Evolutionary conservation across 1,139 yeast genomes (phyloP), one percentile per base, ranked within the genome.

Genomic region (Wickerhamomyces sp.): DNA sequence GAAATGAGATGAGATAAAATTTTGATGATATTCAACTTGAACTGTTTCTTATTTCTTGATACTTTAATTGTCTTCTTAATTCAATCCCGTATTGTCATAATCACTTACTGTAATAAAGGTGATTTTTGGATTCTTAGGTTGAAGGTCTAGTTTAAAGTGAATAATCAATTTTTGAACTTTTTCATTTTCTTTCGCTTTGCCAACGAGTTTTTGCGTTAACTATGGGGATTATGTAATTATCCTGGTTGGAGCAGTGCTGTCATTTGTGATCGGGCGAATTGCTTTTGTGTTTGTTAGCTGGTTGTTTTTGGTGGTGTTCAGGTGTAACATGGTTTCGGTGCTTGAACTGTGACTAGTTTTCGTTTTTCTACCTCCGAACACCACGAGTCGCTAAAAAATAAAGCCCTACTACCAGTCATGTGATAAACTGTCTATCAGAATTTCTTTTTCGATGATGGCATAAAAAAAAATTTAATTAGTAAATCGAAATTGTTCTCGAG

Each of bases 261-360:
- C 31, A 31, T 13, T 38, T 38, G 2, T 7, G 7, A 5, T 6
- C 31, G 40, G 35, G 40, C 27, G 13, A 38, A 23, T 13, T 13
- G 6, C n/a, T 3, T 10, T 15, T 18, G 14, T 15, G 27, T 7
- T 11, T 37, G 27, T 14, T 4, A 32, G 9, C 23, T 9, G 13
- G 27, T 7, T n/a, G 11, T 7, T 13, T 7, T 31, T 26, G 23
- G 33, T 39, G 47, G 48, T 42, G 51, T 49, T 7, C 36, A 37
- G 48, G 40, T 45, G 42, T 18, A 18, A 4, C 23, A 5, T 18
- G 23, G 23, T 5, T 18, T 18, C 5, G 23, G 23, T 18, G 23
- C 23, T 18, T 18, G 23, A 18, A 18, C 23, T 18, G 23, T 18
- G 23, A 18, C 23, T 18, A 18, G 3, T 18, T 18, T 18, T 18